A percentile compares a stretch with the other conserved stretches of the same genome.
phyloP scores from a whole-genome alignment of 257 asterid genomes.

The Paulownia fortunei region DNA sequence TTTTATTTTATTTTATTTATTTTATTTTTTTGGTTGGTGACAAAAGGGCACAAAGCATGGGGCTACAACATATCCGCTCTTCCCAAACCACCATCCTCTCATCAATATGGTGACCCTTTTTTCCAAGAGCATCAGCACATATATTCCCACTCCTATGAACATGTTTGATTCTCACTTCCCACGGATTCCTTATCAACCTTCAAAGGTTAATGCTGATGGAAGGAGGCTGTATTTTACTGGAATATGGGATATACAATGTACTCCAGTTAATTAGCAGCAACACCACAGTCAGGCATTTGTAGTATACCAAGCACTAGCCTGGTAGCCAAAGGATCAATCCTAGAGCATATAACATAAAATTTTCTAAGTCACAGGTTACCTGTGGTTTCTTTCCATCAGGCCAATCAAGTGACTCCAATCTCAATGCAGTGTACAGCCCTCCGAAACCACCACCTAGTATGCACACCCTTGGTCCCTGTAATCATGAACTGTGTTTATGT shows the following conservation, averaged over 20 bases:
- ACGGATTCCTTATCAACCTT: background rate
- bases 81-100: background rate
- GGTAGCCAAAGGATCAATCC: background rate
- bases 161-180: background rate
- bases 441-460: constrained; percentile 99
- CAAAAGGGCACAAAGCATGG: background rate
- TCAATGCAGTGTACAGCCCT: constrained; percentile 94
- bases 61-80: background rate
- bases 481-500: constrained; percentile 31
- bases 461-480: constrained; percentile 95
- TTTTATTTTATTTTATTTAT: no score
- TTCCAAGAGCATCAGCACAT: background rate
- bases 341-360: constrained; percentile 12
- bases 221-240: background rate
- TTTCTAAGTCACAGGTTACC: constrained; percentile 45
- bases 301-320: background rate
- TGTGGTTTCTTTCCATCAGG: constrained; percentile 93
- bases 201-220: background rate
- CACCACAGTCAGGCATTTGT: background rate
- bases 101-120: background rate
- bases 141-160: background rate
- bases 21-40: no score
- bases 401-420: constrained; percentile 96
- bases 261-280: constrained; percentile 1
- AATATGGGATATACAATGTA: background rate